phyloP scores from a whole-genome alignment of 2,329 filamentous ascomycete species.

The Nigrospora osmanthi region DNA sequence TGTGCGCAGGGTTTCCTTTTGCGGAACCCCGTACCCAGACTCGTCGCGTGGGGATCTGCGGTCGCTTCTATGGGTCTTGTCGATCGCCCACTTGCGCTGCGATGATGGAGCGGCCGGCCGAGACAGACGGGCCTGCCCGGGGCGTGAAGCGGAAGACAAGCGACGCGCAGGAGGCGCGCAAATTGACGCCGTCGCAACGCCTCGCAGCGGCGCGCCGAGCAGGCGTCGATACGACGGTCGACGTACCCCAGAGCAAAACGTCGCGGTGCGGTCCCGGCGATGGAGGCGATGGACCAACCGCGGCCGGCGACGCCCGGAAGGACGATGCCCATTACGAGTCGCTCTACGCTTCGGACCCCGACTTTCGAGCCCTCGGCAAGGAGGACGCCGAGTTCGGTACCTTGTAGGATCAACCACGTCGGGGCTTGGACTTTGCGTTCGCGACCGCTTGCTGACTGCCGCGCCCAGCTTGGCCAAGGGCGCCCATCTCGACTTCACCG shows the following conservation, averaged over 20 bases:
- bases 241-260: not conserved
- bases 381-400: slow-evolving; percentile 14
- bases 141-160: not conserved
- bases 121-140: not conserved
- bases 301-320: not conserved
- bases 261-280: not conserved
- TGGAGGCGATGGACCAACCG: not conserved
- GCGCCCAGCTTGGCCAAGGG: slow-evolving; percentile 15
- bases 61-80: too few relatives aligned
- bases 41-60: too few relatives aligned
- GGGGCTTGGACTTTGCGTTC: not conserved
- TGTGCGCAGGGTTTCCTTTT: too few relatives aligned
- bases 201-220: not conserved
- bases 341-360: slow-evolving; percentile 14
- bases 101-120: too few relatives aligned
- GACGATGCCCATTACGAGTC: slow-evolving; percentile 14
- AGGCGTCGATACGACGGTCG: not conserved
- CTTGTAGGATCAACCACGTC: too few relatives aligned
- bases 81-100: too few relatives aligned
- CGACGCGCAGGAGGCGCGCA: not conserved
- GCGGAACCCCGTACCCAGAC: too few relatives aligned
- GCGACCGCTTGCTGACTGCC: slow-evolving; percentile 4
- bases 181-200: slow-evolving; percentile 1
- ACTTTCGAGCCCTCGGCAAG: slow-evolving; percentile 15
- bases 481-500: slow-evolving; percentile 66